These are phyloP conservation scores for Peronospora farinosa DNA, from an alignment of 352 stramenopile genomes.

Conservation along the genomic window DNA sequence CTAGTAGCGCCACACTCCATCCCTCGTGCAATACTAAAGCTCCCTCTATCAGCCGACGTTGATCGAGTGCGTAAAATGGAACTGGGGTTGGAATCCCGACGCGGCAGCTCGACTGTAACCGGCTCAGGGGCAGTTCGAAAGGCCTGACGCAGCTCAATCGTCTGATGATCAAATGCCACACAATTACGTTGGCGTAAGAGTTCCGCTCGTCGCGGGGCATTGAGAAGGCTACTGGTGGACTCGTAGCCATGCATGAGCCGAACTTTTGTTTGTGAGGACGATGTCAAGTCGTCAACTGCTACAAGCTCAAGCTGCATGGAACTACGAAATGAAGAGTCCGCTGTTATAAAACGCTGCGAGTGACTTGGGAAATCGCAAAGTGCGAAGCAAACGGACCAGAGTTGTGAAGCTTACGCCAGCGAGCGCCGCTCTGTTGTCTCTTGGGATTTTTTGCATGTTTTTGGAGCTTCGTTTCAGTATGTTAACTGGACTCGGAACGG, in stretches of 20 bases:
- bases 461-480: constrained; percentile 32
- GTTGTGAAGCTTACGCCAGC: constrained; percentile 24
- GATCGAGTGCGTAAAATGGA: constrained; percentile 19
- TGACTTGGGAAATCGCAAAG: constrained; percentile 24
- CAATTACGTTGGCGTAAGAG: constrained; percentile 42
- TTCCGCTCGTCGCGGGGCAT: constrained; percentile 36
- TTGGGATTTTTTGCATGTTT: constrained; percentile 31
- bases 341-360: constrained; percentile 1
- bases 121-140: constrained; percentile 53
- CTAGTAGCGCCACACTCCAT: constrained; percentile 17
- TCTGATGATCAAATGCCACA: constrained; percentile 46
- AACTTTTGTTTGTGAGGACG: constrained; percentile 11
- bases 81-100: constrained; percentile 12
- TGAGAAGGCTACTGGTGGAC: constrained; percentile 36
- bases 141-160: constrained; percentile 41
- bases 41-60: constrained; percentile 4
- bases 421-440: constrained; percentile 24
- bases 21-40: background rate
- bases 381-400: constrained; percentile 14
- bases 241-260: constrained; percentile 38
- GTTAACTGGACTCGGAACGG: constrained; percentile 21
- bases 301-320: constrained; percentile 32
- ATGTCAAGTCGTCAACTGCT: constrained; percentile 14
- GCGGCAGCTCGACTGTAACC: constrained; percentile 35
- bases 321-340: background rate